phyloP scores from a whole-genome alignment of 108 stramenopile species.

The Schizochytrium sp. region DNA sequence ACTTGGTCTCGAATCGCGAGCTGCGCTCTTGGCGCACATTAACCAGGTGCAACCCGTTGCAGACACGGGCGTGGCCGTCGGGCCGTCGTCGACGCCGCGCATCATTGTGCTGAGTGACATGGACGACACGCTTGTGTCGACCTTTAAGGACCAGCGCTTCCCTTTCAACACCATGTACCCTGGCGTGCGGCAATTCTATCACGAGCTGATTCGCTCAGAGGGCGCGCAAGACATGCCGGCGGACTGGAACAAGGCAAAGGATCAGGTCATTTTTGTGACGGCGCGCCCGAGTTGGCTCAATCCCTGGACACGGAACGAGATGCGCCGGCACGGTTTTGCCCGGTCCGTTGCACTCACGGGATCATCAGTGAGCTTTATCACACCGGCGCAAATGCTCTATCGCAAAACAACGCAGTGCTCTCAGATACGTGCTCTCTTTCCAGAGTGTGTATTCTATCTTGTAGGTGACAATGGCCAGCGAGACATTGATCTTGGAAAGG shows the following conservation, averaged over 20 bases:
- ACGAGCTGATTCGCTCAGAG: background rate
- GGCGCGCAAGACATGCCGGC: background rate
- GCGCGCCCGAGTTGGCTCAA: conserved; percentile 5
- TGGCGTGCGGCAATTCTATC: conserved; percentile 7
- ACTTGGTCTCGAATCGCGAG: background rate
- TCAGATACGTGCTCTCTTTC: background rate
- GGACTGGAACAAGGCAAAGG: background rate
- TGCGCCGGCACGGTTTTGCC: background rate
- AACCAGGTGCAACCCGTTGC: background rate
- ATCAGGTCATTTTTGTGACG: background rate
- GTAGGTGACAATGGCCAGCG: background rate
- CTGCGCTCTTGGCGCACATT: background rate
- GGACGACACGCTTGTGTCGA: conserved; percentile 13
- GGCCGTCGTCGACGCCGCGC: background rate
- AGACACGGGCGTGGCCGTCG: background rate
- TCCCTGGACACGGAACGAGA: background rate
- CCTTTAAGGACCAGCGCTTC: background rate
- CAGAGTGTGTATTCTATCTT: background rate
- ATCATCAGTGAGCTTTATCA: background rate
- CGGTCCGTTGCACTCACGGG: background rate
- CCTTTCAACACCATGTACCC: conserved; percentile 5
- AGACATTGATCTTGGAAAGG: conserved; percentile 17
- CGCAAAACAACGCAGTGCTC: background rate
- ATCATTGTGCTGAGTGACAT: conserved; percentile 11
- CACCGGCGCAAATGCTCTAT: background rate